Evolutionary conservation across 2,329 filamentous ascomycete genomes (phyloP).

Genomic region (Microcyclosporella mali): DNA sequence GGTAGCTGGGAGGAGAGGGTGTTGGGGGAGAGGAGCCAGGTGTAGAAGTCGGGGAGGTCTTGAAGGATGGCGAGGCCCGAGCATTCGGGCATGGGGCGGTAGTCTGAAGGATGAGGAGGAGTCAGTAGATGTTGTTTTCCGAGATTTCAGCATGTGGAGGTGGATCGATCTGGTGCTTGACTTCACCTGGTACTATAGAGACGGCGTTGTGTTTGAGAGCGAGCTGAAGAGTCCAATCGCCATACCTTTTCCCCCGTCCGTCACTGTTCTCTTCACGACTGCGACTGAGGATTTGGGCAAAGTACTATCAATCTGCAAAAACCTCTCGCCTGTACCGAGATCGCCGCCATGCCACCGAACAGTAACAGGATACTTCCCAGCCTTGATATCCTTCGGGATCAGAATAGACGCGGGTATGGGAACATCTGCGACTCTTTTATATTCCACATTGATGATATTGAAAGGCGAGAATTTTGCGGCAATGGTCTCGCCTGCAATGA

Average conservation of each 20-base stretch:
- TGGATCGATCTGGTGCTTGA: too few species aligned
- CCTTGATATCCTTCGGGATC: conserved; percentile 33
- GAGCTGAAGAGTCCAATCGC: conserved; percentile 36
- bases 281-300: not conserved
- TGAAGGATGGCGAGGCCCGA: conserved; percentile 42
- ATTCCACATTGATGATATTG: conserved; percentile 35
- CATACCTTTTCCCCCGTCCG: not conserved
- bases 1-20: conserved; percentile 18
- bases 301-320: conserved; percentile 15
- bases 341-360: conserved; percentile 43
- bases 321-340: conserved; percentile 28
- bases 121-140: too few species aligned
- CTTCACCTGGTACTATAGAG: conserved; percentile 41
- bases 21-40: conserved; percentile 35
- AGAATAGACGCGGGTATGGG: conserved; percentile 35
- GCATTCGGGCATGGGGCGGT: conserved; percentile 48
- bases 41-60: conserved; percentile 46
- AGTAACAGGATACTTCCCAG: conserved; percentile 36
- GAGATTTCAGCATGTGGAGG: too few species aligned
- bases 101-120: too few species aligned
- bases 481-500: not conserved
- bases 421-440: conserved; percentile 38
- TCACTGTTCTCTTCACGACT: too few species aligned
- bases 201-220: conserved; percentile 39
- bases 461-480: conserved; percentile 36